These are phyloP conservation scores for Vanrija humicola DNA, from an alignment of 1,284 basidiomycete species.

Conservation along the genomic window DNA sequence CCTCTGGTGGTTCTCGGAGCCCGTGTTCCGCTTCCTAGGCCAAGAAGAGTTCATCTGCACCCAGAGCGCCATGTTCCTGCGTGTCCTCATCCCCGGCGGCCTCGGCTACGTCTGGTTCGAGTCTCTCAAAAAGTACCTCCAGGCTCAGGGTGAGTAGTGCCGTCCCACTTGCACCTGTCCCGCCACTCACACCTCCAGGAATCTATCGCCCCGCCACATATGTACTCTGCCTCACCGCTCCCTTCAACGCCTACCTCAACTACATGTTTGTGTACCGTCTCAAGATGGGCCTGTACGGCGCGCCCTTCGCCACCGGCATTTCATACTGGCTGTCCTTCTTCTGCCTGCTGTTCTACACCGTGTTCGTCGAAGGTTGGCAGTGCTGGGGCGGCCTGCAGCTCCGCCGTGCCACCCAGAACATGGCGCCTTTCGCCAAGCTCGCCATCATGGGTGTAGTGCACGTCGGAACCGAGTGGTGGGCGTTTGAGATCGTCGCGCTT, in stretches of 20 bases:
- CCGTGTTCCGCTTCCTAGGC: slow-evolving; percentile 1
- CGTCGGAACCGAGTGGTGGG: slow-evolving; percentile 9
- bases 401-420: slow-evolving; percentile 1
- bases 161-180: too few relatives aligned
- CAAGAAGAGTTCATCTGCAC: slow-evolving; percentile 6
- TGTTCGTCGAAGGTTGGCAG: background rate
- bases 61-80: background rate
- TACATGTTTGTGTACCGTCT: background rate
- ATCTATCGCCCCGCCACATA: slow-evolving; percentile 5
- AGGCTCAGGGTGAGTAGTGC: background rate
- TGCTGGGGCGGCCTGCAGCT: slow-evolving; percentile 6
- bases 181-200: background rate
- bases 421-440: background rate
- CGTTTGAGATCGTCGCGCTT: slow-evolving; percentile 4
- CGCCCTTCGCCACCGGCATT: slow-evolving; percentile 1
- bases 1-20: slow-evolving; percentile 4
- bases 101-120: slow-evolving; percentile 5
- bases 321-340: slow-evolving; percentile 1
- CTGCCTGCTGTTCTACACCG: background rate
- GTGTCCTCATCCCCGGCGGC: slow-evolving; percentile 1
- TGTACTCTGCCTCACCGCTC: background rate
- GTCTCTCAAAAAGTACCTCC: slow-evolving; percentile 4
- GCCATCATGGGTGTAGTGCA: slow-evolving; percentile 4
- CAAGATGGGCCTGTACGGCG: background rate
- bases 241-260: slow-evolving; percentile 1